phyloP scores from a whole-genome alignment of 2,329 filamentous ascomycete species.

The Calonectria montana region DNA sequence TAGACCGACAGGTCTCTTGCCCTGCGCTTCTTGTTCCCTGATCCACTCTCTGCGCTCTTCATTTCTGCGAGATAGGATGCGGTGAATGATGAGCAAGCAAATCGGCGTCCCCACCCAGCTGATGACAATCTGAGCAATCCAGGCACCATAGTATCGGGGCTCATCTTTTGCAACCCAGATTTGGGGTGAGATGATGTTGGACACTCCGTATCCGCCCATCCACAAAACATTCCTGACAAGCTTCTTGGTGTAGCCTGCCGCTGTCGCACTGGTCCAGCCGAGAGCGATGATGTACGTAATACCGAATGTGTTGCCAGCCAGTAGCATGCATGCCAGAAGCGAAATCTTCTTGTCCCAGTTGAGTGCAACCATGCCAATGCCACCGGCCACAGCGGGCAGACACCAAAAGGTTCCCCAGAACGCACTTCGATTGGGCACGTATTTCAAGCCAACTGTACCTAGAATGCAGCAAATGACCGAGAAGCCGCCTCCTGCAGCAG shows the following conservation, averaged over 20 bases:
- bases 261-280: slow-evolving; percentile 20
- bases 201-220: slow-evolving; percentile 49
- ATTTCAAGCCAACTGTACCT: slow-evolving; percentile 28
- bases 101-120: slow-evolving; percentile 32
- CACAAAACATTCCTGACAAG: slow-evolving; percentile 53
- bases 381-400: slow-evolving; percentile 33
- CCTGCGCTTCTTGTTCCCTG: slow-evolving; percentile 23
- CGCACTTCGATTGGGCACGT: slow-evolving; percentile 32
- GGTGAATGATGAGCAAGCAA: slow-evolving; percentile 16
- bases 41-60: slow-evolving; percentile 21
- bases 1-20: slow-evolving; percentile 14
- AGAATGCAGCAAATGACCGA: slow-evolving; percentile 28
- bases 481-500: slow-evolving; percentile 29
- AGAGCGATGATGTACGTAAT: slow-evolving; percentile 32
- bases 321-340: slow-evolving; percentile 38
- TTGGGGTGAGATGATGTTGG: slow-evolving; percentile 52
- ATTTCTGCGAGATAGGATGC: slow-evolving; percentile 16
- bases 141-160: slow-evolving; percentile 34
- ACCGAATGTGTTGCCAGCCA: slow-evolving; percentile 28
- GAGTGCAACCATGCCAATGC: slow-evolving; percentile 39
- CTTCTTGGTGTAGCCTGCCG: slow-evolving; percentile 54
- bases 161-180: slow-evolving; percentile 35
- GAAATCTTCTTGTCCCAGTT: slow-evolving; percentile 38
- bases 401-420: slow-evolving; percentile 37
- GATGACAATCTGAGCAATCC: slow-evolving; percentile 33